Evolutionary conservation across 2,329 filamentous ascomycete species (phyloP).

Genomic region (Trichoderma guizhouense): DNA sequence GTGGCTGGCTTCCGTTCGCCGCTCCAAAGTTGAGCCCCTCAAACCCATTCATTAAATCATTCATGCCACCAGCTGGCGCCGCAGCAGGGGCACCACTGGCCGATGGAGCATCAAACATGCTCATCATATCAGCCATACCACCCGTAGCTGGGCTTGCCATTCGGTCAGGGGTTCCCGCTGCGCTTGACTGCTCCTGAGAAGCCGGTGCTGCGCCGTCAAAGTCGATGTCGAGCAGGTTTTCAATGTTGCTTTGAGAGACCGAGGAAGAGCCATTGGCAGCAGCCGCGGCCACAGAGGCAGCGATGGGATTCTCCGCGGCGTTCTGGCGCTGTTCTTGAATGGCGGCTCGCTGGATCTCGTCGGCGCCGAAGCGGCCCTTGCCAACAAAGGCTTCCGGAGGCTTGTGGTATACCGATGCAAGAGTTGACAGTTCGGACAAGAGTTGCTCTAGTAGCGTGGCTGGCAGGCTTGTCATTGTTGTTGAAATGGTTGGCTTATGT

Average conservation of each 20-base stretch:
- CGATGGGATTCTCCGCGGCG: constrained; percentile 88
- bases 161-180: constrained; percentile 63
- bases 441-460: constrained; percentile 81
- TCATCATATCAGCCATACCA: constrained; percentile 62
- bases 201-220: constrained; percentile 92
- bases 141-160: constrained; percentile 59
- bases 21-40: constrained; percentile 69
- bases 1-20: constrained; percentile 49
- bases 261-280: constrained; percentile 60
- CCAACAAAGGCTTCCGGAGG: constrained; percentile 97
- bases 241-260: constrained; percentile 70
- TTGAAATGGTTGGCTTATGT: constrained; percentile 88
- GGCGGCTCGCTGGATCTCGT: constrained; percentile 89
- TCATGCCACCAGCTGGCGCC: constrained; percentile 57
- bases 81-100: constrained; percentile 44
- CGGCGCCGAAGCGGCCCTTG: constrained; percentile 88
- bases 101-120: constrained; percentile 65
- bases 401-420: constrained; percentile 98
- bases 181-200: constrained; percentile 62
- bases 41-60: constrained; percentile 89
- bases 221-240: constrained; percentile 94
- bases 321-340: constrained; percentile 96
- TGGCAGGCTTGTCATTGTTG: constrained; percentile 88
- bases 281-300: constrained; percentile 72
- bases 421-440: constrained; percentile 85